These are phyloP conservation scores for Parsonsia alboflavescens DNA, from an alignment of 257 asterid genomes.

Conservation along the genomic window DNA sequence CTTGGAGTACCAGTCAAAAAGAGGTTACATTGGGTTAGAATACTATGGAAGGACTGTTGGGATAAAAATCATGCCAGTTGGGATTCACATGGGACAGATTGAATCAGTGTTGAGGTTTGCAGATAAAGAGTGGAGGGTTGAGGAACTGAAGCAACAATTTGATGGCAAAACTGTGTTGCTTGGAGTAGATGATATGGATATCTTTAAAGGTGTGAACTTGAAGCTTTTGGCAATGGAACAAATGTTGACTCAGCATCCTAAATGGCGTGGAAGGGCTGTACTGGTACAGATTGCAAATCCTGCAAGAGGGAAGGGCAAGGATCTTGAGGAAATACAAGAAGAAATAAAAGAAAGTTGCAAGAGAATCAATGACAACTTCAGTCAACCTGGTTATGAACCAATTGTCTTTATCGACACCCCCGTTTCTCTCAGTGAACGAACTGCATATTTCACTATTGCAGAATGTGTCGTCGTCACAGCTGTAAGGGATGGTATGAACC, in stretches of 20 bases:
- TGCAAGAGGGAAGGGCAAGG: slow-evolving; percentile 45
- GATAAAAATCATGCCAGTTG: slow-evolving; percentile 51
- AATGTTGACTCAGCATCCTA: slow-evolving; percentile 39
- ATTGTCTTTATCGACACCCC: slow-evolving; percentile 35
- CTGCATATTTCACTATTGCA: slow-evolving; percentile 41
- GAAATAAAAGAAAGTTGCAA: slow-evolving; percentile 35
- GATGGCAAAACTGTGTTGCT: slow-evolving; percentile 41
- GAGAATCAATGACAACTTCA: slow-evolving; percentile 34
- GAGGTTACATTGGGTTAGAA: slow-evolving; percentile 51
- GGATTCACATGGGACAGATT: slow-evolving; percentile 45
- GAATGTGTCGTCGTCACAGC: slow-evolving; percentile 53
- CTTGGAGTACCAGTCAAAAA: slow-evolving; percentile 42
- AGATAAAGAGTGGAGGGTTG: slow-evolving; percentile 39
- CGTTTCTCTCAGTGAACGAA: slow-evolving; percentile 39
- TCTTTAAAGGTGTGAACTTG: slow-evolving; percentile 48
- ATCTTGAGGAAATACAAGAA: slow-evolving; percentile 41
- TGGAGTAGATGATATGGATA: slow-evolving; percentile 54
- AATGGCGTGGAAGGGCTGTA: slow-evolving; percentile 45
- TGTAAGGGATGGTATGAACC: slow-evolving; percentile 54
- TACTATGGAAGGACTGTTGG: slow-evolving; percentile 49
- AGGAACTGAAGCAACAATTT: slow-evolving; percentile 39
- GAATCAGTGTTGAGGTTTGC: slow-evolving; percentile 36
- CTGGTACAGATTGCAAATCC: slow-evolving; percentile 48
- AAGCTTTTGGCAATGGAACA: slow-evolving; percentile 47
- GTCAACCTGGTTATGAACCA: slow-evolving; percentile 49